Evolutionary conservation across 805 yeast species (phyloP), one percentile per base, ranked within the genome.

Genomic region (Cyberlindnera japonica): DNA sequence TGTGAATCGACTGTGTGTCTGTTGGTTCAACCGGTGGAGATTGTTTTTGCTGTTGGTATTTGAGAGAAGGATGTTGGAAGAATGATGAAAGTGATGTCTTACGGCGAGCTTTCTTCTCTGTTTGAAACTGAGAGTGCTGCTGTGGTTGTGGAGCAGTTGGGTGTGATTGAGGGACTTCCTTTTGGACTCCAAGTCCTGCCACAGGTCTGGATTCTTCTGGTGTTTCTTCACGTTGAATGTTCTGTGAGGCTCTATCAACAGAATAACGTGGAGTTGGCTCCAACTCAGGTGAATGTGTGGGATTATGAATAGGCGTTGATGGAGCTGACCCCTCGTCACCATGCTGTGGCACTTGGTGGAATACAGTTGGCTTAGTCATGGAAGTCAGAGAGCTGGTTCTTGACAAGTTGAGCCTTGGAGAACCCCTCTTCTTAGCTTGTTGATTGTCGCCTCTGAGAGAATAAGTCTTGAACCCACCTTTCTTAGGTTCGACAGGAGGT

Each of bases 381-480:
- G 50, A 43, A 2, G 47, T 38, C 12, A 43, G 24, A 2, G 50
- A 47, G 32, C 30, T 47, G n/a, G 50, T 37, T 31, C 50, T 40
- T 10, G 50, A 40, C 6, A n/a, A 17, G 18, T 28, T 30, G 26
- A 33, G 13, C 17, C 22, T 33, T 6, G 43, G 38, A 0, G 41
- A 28, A 18, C n/a, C n/a, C n/a, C 12, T 20, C 23, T 32, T 38
- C 15, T 17, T 33, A 14, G 17, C 5, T 27, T 6, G 13, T 15
- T 22, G 22, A 18, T 38, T 38, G 10, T 42, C 47, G 1, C 39
- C 48, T 38, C 53, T 44, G 17, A 52, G 23, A 3, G 54, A 50
- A 26, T 50, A 41, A 3, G 43, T 45, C 22, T 41, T 50, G 38
- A 50, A 50, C 2, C 48, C 50, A 14, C 40, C 41, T 10, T 28